Evolutionary conservation across 2,329 filamentous ascomycete genomes (phyloP), one percentile per base, ranked within the genome.

Genomic region (Juglanconis sp.): DNA sequence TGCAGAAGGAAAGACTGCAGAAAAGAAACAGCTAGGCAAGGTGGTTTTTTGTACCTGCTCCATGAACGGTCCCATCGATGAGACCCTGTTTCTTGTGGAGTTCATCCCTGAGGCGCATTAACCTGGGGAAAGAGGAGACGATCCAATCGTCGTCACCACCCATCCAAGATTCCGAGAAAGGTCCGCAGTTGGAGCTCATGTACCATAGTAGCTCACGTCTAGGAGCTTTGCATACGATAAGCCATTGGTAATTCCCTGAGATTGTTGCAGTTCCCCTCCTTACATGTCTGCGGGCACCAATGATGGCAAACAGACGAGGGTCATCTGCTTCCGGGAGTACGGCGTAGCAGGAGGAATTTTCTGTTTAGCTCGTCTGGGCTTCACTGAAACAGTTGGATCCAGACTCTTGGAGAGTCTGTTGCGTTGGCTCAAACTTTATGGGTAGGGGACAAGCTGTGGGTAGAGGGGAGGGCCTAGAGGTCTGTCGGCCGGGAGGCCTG

Each of bases 201-300:
- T 24, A 24, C 24, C 24, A 24, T 24, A 24, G 24, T 24, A 48
- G 40, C 44, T 55, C 35, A 35, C 5, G 32, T 31, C 46, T 46
- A 48, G 49, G 31, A 47, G 36, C 31, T 53, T 13, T 48, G 35
- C 36, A 53, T 40, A 44, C 31, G 38, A 47, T 34, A 36, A 54
- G 53, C 42, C 40, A 42, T 61, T 49, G 57, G 42, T 52, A 57
- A 51, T 6, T 34, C 24, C 34, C 44, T 55, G 44, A 32, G 34
- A 34, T 38, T 31, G 53, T 52, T 60, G 50, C 54, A 61, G 49
- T 55, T 57, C 57, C 57, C 61, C 58, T 57, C 57, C 50, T 51
- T 46, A 40, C 17, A 34, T 40, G 8, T 57, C n/a, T 63, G 61
- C 61, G 61, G 61, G 61, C 61, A 63, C 61, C 61, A 63, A 63